Conservation (phyloP, 2,329 filamentous ascomycete species). For the Penicillium rolfsii region DNA sequence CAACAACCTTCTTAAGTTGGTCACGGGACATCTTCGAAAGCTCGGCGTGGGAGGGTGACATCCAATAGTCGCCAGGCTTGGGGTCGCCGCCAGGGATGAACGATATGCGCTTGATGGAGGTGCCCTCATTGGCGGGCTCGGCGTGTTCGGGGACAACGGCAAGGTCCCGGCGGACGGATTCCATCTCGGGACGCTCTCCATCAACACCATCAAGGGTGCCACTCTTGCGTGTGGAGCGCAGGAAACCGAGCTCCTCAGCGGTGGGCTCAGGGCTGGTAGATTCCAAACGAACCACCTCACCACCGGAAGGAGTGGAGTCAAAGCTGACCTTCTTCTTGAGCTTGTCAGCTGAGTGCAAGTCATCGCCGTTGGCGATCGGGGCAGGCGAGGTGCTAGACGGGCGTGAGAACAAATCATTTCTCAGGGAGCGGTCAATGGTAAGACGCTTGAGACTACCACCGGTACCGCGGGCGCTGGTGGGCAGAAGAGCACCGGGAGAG, state of each 20-base stretch:
- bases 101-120: constrained; percentile 33
- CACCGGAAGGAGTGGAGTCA: constrained; percentile 63
- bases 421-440: constrained; percentile 85
- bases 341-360: constrained; percentile 43
- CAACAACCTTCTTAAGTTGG: constrained; percentile 72
- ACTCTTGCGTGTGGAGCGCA: constrained; percentile 58
- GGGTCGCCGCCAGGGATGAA: constrained; percentile 49
- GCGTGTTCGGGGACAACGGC: constrained; percentile 71
- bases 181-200: constrained; percentile 62
- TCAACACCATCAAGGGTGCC: constrained; percentile 51
- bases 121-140: constrained; percentile 43
- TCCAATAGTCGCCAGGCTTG: constrained; percentile 81
- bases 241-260: constrained; percentile 62
- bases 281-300: constrained; percentile 59
- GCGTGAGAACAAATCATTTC: constrained; percentile 63
- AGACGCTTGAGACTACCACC: constrained; percentile 81
- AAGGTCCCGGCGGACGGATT: constrained; percentile 73
- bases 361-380: constrained; percentile 43
- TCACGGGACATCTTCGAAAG: constrained; percentile 78
- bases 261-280: constrained; percentile 56
- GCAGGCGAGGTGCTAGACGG: constrained; percentile 39
- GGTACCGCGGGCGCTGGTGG: constrained; percentile 66
- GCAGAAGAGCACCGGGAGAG: constrained; percentile 80
- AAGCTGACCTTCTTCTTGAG: constrained; percentile 88
- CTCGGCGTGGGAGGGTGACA: constrained; percentile 73